Evolutionary conservation across 2,329 filamentous ascomycete genomes (phyloP).

Genomic region (Pseudopithomyces maydicus): DNA sequence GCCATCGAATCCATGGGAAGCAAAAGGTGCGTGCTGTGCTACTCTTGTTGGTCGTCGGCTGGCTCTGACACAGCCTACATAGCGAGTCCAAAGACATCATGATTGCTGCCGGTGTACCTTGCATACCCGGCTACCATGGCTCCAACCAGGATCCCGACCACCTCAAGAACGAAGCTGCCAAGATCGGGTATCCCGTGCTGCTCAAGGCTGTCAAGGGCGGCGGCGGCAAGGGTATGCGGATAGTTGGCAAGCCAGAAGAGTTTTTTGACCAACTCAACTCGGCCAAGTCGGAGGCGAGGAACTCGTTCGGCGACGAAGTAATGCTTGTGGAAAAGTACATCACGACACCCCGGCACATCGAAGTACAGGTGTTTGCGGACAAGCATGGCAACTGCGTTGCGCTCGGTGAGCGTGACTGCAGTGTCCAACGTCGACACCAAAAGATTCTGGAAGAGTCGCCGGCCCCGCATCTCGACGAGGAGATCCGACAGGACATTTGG

Average conservation of each 20-base stretch:
- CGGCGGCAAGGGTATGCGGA: slow-evolving; percentile 72
- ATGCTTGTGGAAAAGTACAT: slow-evolving; percentile 73
- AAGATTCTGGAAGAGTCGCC: slow-evolving; percentile 71
- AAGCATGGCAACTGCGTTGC: slow-evolving; percentile 68
- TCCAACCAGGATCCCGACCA: slow-evolving; percentile 71
- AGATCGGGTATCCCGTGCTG: slow-evolving; percentile 69
- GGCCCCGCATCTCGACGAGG: slow-evolving; percentile 64
- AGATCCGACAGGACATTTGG: slow-evolving; percentile 67
- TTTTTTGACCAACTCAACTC: slow-evolving; percentile 66
- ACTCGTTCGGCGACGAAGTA: slow-evolving; percentile 69
- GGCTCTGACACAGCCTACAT: slow-evolving; percentile 5
- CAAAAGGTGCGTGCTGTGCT: slow-evolving; percentile 65
- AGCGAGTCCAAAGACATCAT: slow-evolving; percentile 92
- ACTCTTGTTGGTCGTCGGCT: neutral
- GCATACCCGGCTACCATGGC: slow-evolving; percentile 95
- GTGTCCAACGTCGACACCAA: slow-evolving; percentile 68
- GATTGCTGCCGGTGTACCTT: slow-evolving; percentile 91
- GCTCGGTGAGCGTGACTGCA: slow-evolving; percentile 69
- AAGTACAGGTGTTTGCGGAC: slow-evolving; percentile 71
- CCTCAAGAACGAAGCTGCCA: slow-evolving; percentile 71
- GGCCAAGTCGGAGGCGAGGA: slow-evolving; percentile 67
- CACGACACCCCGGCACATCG: slow-evolving; percentile 68
- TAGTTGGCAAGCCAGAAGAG: slow-evolving; percentile 61
- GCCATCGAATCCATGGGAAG: slow-evolving; percentile 87
- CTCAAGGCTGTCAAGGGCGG: slow-evolving; percentile 70